phyloP scores from a whole-genome alignment of 2,329 filamentous ascomycete species.

The Aulographum hederae region DNA sequence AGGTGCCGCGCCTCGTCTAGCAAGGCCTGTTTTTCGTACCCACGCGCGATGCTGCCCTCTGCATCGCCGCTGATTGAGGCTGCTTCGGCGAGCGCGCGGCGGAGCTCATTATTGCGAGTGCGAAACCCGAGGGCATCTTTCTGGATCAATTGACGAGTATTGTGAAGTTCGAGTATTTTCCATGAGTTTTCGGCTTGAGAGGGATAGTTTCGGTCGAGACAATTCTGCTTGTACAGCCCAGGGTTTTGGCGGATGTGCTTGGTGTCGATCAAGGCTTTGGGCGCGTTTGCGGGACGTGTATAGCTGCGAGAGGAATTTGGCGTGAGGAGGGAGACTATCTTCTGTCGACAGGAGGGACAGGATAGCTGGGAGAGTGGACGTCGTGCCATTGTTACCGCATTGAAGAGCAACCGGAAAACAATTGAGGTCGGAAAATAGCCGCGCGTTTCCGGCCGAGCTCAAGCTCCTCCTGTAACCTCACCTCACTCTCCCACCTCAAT shows the following conservation, averaged over 20 bases:
- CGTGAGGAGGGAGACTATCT: too few species aligned
- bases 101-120: slow-evolving; percentile 47
- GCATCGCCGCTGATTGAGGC: slow-evolving; percentile 10
- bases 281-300: slow-evolving; percentile 49
- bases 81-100: slow-evolving; percentile 29
- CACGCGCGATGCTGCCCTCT: slow-evolving; percentile 12
- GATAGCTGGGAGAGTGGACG: too few species aligned
- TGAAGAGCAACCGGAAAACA: too few species aligned
- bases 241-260: slow-evolving; percentile 81
- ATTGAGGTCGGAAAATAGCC: too few species aligned
- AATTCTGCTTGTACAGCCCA: slow-evolving; percentile 65
- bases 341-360: too few species aligned
- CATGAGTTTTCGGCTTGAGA: slow-evolving; percentile 31
- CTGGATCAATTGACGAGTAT: slow-evolving; percentile 18
- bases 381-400: too few species aligned
- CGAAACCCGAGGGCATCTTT: slow-evolving; percentile 38
- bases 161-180: slow-evolving; percentile 31
- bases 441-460: too few species aligned
- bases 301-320: too few species aligned
- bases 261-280: slow-evolving; percentile 64
- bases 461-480: too few species aligned
- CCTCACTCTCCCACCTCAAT: too few species aligned
- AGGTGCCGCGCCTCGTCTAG: slow-evolving; percentile 45
- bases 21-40: slow-evolving; percentile 28
- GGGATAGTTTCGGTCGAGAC: slow-evolving; percentile 67